Percentiles rank a stretch among this genome's conserved stretches.
These are phyloP conservation scores for Perkinsus olseni DNA, from an alignment of 169 alveolate species.

Conservation along the genomic window DNA sequence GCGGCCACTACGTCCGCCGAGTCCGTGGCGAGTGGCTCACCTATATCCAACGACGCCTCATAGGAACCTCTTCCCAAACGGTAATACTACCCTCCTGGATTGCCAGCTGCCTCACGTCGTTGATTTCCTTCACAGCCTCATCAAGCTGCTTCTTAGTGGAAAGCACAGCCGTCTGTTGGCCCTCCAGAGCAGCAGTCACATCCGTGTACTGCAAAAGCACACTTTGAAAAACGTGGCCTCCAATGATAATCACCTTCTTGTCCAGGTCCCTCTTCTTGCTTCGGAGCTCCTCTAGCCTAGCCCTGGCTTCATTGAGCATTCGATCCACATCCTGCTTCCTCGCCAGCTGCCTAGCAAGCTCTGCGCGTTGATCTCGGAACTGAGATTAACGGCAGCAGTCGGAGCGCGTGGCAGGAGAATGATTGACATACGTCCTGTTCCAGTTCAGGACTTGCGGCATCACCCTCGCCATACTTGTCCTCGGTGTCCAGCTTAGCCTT, in stretches of 20 bases:
- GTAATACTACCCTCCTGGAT: background rate
- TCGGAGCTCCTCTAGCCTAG: background rate
- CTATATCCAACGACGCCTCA: background rate
- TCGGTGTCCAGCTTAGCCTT: background rate
- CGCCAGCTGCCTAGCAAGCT: background rate
- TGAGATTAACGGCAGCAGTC: background rate
- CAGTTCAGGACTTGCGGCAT: background rate
- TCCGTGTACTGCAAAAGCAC: background rate
- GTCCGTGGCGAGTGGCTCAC: background rate
- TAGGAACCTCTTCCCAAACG: background rate
- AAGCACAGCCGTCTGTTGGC: background rate
- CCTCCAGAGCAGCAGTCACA: background rate
- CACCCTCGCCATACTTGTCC: background rate
- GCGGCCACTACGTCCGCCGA: background rate
- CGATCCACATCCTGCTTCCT: background rate
- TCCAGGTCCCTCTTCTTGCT: background rate
- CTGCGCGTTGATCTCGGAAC: background rate
- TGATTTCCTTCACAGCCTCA: background rate
- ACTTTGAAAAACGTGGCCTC: too few species aligned
- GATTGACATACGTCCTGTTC: background rate
- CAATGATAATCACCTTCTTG: background rate
- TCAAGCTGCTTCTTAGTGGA: background rate
- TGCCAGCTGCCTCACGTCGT: background rate
- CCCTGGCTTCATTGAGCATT: background rate
- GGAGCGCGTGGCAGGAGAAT: background rate